phyloP scores from a whole-genome alignment of 176 grass and related monocot species.

The Ensete glaucum region DNA sequence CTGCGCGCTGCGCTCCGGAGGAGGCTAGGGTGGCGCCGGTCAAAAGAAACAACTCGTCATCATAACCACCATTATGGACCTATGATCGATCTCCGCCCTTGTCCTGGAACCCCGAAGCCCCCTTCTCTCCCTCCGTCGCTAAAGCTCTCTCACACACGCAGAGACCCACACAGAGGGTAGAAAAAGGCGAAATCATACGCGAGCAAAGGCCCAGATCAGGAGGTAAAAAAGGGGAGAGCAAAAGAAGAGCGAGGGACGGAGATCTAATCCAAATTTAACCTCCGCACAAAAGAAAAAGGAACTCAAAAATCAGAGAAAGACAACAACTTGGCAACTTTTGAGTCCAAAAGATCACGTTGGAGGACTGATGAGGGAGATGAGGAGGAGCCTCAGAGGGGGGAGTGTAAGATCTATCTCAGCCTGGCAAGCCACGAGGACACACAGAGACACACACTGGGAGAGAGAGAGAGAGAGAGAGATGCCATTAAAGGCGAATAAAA shows the following conservation, averaged over 20 bases:
- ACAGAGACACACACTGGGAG: no score
- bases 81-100: background rate
- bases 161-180: background rate
- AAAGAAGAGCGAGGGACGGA: background rate
- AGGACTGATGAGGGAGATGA: no score
- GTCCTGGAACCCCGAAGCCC: background rate
- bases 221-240: constrained; percentile 2
- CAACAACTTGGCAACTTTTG: no score
- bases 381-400: no score
- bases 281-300: constrained; percentile 15
- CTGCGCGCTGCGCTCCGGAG: constrained; percentile 8
- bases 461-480: no score
- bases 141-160: background rate
- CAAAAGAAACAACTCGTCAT: constrained; percentile 19
- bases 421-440: no score
- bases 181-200: constrained; percentile 7
- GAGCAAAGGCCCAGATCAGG: constrained; percentile 7
- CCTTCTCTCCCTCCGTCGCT: background rate
- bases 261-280: background rate
- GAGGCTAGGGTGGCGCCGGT: constrained; percentile 10
- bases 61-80: constrained; percentile 16
- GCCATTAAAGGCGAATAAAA: no score
- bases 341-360: no score
- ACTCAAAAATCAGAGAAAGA: constrained; percentile 16
- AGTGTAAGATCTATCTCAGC: no score